Evolutionary conservation across 2,329 filamentous ascomycete species (phyloP).

Genomic region (Magnaporthiopsis rhizophila): DNA sequence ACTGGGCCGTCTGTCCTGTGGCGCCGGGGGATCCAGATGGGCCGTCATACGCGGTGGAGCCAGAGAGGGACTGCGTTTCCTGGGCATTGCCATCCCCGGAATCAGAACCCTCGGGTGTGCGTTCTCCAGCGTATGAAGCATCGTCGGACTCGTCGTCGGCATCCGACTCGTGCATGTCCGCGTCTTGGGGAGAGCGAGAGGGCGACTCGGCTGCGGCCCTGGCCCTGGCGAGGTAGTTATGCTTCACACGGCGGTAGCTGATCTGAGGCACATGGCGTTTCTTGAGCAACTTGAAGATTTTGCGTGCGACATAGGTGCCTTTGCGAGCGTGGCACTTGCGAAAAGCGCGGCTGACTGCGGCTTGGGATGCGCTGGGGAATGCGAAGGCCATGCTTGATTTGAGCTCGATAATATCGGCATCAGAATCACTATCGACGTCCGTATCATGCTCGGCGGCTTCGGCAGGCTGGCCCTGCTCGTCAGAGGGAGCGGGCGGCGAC

Average conservation of each 20-base stretch:
- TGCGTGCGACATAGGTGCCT: slow-evolving; percentile 23
- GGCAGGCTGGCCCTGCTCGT: background rate
- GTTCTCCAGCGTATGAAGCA: too few relatives aligned
- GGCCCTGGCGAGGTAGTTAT: slow-evolving; percentile 20
- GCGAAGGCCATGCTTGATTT: background rate
- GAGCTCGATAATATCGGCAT: background rate
- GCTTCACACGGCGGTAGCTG: slow-evolving; percentile 11
- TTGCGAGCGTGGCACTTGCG: slow-evolving; percentile 16
- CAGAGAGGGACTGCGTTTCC: slow-evolving; percentile 17
- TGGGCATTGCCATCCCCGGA: background rate
- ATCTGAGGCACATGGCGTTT: slow-evolving; percentile 23
- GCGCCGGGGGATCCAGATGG: background rate
- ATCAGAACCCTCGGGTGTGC: background rate
- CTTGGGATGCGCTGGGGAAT: slow-evolving; percentile 28
- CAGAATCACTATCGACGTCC: background rate
- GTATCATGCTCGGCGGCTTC: background rate
- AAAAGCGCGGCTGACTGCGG: slow-evolving; percentile 28
- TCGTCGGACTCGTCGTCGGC: slow-evolving; percentile 9
- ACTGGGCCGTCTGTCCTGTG: background rate
- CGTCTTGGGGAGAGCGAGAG: background rate
- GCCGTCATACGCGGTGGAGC: background rate
- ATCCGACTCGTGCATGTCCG: slow-evolving; percentile 18
- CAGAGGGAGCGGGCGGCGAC: too few relatives aligned
- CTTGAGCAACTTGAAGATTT: slow-evolving; percentile 29
- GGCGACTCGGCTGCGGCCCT: background rate